Conservation (phyloP, 1,139 yeast species). For the Yamadazyma aaseri region DNA sequence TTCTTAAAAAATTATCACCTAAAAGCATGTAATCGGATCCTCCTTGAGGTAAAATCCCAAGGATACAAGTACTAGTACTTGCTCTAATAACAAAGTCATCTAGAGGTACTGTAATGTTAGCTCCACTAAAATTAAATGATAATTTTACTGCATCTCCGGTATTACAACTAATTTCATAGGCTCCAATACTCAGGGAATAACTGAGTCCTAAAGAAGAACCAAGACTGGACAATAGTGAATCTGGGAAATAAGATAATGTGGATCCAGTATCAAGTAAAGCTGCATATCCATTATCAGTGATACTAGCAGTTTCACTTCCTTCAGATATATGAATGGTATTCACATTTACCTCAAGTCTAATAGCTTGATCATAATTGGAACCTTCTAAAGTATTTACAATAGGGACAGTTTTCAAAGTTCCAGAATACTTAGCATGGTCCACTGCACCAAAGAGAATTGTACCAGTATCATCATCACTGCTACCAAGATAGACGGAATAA, state of each 20-base stretch:
- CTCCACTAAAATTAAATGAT: conserved; percentile 37
- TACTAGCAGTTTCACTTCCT: conserved; percentile 8
- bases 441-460: conserved; percentile 57
- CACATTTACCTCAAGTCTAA: conserved; percentile 28
- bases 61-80: conserved; percentile 21
- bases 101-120: conserved; percentile 36
- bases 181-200: conserved; percentile 19
- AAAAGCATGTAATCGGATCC: conserved; percentile 29
- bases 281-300: conserved; percentile 21
- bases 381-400: conserved; percentile 23
- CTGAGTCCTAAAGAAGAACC: conserved; percentile 29
- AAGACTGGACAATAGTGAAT: conserved; percentile 23
- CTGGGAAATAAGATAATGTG: conserved; percentile 38
- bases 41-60: conserved; percentile 29
- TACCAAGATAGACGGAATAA: conserved; percentile 53
- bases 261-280: conserved; percentile 46
- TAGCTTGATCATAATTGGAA: conserved; percentile 21
- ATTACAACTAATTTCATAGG: conserved; percentile 26
- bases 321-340: conserved; percentile 18
- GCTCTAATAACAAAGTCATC: conserved; percentile 23
- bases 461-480: conserved; percentile 32
- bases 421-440: conserved; percentile 51
- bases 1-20: conserved; percentile 75
- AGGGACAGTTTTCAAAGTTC: conserved; percentile 36
- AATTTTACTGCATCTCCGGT: conserved; percentile 18